Evolutionary conservation across 306 rosid species (phyloP).

Genomic region (Citrullus mucosospermus): DNA sequence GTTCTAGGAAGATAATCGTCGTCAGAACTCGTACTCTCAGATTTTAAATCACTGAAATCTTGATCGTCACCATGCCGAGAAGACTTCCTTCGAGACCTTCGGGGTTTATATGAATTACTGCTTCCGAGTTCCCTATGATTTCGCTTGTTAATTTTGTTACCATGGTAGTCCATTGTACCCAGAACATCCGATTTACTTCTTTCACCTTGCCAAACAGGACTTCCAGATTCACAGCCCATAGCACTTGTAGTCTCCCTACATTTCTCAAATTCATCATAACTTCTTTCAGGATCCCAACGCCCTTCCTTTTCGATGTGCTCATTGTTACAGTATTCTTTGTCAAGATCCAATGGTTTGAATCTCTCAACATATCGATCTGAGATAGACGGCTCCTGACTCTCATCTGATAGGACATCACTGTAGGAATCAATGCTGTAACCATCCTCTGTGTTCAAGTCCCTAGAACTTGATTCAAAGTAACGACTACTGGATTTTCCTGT

Average conservation of each 20-base stretch:
- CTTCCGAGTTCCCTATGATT: background rate
- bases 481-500: background rate
- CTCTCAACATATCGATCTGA: background rate
- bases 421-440: background rate
- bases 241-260: background rate
- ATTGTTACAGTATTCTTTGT: background rate
- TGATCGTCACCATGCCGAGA: background rate
- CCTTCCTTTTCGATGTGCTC: background rate
- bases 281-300: slow-evolving; percentile 8
- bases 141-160: background rate
- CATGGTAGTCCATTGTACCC: background rate
- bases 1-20: background rate
- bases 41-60: background rate
- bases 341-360: background rate
- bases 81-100: background rate
- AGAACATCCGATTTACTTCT: background rate
- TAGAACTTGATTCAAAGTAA: background rate
- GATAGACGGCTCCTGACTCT: background rate
- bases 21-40: background rate
- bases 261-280: background rate
- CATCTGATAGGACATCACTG: background rate
- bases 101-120: background rate
- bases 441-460: background rate
- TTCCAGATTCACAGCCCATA: background rate
- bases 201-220: background rate